Evolutionary conservation across 768 basidiomycete genomes (phyloP).

Genomic region (Serendipita sp.): DNA sequence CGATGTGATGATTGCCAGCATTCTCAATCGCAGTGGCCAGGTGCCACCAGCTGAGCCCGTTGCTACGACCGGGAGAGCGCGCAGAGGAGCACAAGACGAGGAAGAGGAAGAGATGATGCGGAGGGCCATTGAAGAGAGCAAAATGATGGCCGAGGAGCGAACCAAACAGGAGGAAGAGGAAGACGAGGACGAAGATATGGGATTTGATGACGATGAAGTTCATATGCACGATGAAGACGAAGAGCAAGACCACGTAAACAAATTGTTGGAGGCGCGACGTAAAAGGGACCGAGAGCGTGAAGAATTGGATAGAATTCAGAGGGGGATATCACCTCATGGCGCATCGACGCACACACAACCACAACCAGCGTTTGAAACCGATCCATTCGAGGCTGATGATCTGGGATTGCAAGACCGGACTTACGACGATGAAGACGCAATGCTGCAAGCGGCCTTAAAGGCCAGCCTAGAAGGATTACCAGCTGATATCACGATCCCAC

Average conservation of each 20-base stretch:
- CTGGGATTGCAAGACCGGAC: slow-evolving; percentile 22
- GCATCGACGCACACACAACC: not conserved
- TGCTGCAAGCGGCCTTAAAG: slow-evolving; percentile 71
- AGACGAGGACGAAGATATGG: slow-evolving; percentile 11
- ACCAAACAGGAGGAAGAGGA: not conserved
- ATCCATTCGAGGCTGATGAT: slow-evolving; percentile 7
- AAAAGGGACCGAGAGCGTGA: not conserved
- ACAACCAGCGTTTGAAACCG: not conserved
- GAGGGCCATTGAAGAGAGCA: slow-evolving; percentile 45
- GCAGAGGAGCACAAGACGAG: slow-evolving; percentile 20
- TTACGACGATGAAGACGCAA: slow-evolving; percentile 76
- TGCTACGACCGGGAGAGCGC: not conserved
- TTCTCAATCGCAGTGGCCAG: not conserved
- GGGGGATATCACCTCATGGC: not conserved
- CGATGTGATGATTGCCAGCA: not conserved
- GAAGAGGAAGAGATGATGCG: slow-evolving; percentile 42
- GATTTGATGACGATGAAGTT: slow-evolving; percentile 6
- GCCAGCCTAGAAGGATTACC: slow-evolving; percentile 61
- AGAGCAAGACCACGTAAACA: slow-evolving; percentile 11
- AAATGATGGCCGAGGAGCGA: slow-evolving; percentile 16
- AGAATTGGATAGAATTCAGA: slow-evolving; percentile 11
- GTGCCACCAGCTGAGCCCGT: not conserved
- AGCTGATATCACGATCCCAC: slow-evolving; percentile 27
- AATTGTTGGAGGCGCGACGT: not conserved
- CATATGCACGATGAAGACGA: slow-evolving; percentile 9